These are phyloP conservation scores for Hanseniaspora mollemarum DNA, from an alignment of 805 yeast genomes.

Conservation along the genomic window DNA sequence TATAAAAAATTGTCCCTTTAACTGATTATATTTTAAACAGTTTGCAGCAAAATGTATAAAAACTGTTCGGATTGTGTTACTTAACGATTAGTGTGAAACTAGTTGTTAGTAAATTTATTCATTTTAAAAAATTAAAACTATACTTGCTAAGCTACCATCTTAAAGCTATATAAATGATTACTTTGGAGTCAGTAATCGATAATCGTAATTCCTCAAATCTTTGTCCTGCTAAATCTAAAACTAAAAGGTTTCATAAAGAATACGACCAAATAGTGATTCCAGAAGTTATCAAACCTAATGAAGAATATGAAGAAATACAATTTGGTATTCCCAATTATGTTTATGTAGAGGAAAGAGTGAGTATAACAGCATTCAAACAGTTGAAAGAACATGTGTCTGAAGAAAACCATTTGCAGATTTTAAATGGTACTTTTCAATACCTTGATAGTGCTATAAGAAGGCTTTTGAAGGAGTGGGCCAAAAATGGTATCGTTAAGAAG, in stretches of 20 bases:
- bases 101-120: too few relatives aligned
- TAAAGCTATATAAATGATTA: too few relatives aligned
- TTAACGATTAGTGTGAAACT: too few relatives aligned
- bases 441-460: constrained; percentile 1
- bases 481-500: neutral
- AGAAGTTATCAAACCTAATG: neutral
- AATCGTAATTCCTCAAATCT: neutral
- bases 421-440: constrained; percentile 2
- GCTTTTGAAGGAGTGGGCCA: neutral
- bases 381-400: neutral
- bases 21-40: too few relatives aligned
- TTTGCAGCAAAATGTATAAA: too few relatives aligned
- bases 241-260: neutral
- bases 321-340: constrained; percentile 1
- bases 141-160: too few relatives aligned
- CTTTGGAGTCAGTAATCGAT: neutral
- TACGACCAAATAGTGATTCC: constrained; percentile 5
- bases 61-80: too few relatives aligned
- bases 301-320: neutral
- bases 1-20: too few relatives aligned
- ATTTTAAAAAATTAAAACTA: too few relatives aligned
- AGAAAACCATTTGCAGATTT: neutral
- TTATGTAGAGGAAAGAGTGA: neutral
- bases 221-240: constrained; percentile 1
- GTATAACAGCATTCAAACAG: neutral